Base-by-base conservation (phyloP, 192 early-diverging fungal genomes). In the Coemansia nantahalensis region DNA sequence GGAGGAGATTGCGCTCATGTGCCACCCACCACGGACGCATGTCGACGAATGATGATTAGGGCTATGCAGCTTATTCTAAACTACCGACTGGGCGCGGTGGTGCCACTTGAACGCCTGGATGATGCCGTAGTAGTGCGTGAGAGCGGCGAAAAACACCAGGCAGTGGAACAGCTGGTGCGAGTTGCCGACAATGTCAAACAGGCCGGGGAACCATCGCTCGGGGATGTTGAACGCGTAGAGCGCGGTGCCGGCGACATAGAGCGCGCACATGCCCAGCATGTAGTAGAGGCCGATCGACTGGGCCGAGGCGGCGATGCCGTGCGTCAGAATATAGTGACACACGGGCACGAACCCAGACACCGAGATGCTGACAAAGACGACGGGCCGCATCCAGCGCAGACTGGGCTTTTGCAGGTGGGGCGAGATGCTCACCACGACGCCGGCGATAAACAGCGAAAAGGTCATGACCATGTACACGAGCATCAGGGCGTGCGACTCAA, bases 131-230 rank as follows among this genome's bases (percentile, higher is more conserved):
- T 86, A 91, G 52, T 93, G 91, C 22, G 75, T 61, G n/a, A 85
- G n/a, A 10, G 89, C 85, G 11, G 89, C 94, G 9, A 81, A 50
- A 21, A 95, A 80, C 9, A 94, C 91, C 41, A 87, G 80, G 18
- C 89, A 41, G 62, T 97, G 94, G 64, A 92, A 97, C 36, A 97
- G 91, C 77, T 97, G 94, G 65, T 94, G 93, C n/a, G 88, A 90
- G 73, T 80, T 81, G 56, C 87, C 86, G 65, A 82, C 88, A 46
- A 86, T 78, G 54, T 94, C 90, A 59, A 92, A 90, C 59, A 69
- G 80, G 2, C 92, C 91, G 7, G 94, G 94, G 47, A 68, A 86
- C 82, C 84, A 87, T 37, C 85, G 68, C 65, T 97, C 94, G 17
- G 94, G 94, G 26, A 89, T 75, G 31, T 88, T 77, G 49, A 68